These are phyloP conservation scores for Ceratocystis cacaofunesta DNA, from an alignment of 2,329 filamentous ascomycete genomes.

Conservation along the genomic window DNA sequence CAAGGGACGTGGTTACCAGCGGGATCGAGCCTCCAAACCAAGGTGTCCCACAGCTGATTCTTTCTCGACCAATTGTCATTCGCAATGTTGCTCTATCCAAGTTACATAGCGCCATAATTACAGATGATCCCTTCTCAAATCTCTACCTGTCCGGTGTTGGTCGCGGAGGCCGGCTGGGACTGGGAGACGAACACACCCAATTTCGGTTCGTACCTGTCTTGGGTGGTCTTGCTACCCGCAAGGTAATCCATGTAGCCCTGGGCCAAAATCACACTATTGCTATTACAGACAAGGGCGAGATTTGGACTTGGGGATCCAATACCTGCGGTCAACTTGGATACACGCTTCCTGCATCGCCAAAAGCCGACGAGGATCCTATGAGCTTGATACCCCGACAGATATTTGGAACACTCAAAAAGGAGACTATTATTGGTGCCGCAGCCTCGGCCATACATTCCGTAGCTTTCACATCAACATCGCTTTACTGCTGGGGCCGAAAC, in stretches of 20 bases:
- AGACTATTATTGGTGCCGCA: conserved; percentile 64
- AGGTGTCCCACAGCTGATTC: conserved; percentile 58
- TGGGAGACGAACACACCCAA: conserved; percentile 77
- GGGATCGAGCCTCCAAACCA: conserved; percentile 21
- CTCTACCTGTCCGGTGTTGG: conserved; percentile 88
- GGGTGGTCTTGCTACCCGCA: conserved; percentile 58
- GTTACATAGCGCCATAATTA: conserved; percentile 77
- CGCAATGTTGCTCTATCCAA: conserved; percentile 82
- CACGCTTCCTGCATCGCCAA: conserved; percentile 47
- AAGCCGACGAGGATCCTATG: conserved; percentile 69
- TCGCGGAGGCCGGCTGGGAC: conserved; percentile 73
- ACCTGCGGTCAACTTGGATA: conserved; percentile 77
- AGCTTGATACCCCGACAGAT: conserved; percentile 73
- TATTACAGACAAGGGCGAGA: conserved; percentile 69
- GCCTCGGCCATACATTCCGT: conserved; percentile 88
- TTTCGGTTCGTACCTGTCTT: conserved; percentile 78
- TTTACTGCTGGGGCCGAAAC: conserved; percentile 94
- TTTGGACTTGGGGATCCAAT: conserved; percentile 92
- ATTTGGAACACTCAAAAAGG: conserved; percentile 81
- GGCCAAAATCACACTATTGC: conserved; percentile 87
- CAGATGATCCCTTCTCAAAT: conserved; percentile 74
- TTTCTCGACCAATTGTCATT: conserved; percentile 56
- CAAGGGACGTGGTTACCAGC: background rate
- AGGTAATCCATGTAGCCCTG: conserved; percentile 61
- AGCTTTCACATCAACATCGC: conserved; percentile 61